Percentiles rank a stretch among this genome's conserved stretches.
These are phyloP conservation scores for Aureobasidium sp. DNA, from an alignment of 2,329 filamentous ascomycete genomes.

Conservation along the genomic window DNA sequence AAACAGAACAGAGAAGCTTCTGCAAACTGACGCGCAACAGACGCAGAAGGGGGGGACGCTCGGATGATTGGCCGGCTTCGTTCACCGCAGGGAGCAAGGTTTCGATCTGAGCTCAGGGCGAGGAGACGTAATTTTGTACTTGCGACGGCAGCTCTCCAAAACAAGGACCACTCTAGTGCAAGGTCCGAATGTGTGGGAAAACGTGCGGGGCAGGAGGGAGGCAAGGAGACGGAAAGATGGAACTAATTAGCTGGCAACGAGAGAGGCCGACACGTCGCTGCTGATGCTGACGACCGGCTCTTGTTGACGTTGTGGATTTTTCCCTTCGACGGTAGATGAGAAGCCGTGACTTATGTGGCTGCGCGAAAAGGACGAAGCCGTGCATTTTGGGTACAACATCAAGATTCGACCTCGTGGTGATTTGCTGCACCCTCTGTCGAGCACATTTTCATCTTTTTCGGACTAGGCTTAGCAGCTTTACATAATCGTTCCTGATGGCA, in stretches of 20 bases:
- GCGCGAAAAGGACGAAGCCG: background rate
- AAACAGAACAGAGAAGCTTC: constrained; percentile 5
- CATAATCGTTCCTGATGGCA: constrained; percentile 5
- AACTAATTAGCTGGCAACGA: background rate
- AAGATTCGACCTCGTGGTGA: constrained; percentile 2
- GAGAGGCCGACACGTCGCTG: constrained; percentile 1
- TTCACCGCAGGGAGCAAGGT: constrained; percentile 9
- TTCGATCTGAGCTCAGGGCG: constrained; percentile 7
- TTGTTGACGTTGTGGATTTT: background rate
- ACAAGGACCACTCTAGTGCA: background rate
- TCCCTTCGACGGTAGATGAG: background rate
- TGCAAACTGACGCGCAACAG: background rate
- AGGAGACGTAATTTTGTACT: constrained; percentile 10
- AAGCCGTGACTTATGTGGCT: background rate
- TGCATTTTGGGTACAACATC: constrained; percentile 2
- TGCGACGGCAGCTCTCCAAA: background rate
- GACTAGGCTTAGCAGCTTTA: constrained; percentile 6
- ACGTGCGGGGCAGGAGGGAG: constrained; percentile 1
- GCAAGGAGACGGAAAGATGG: constrained; percentile 4
- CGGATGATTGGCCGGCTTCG: constrained; percentile 8
- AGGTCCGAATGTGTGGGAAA: constrained; percentile 1
- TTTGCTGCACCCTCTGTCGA: constrained; percentile 8
- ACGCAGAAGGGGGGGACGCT: constrained; percentile 6
- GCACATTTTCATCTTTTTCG: constrained; percentile 9
- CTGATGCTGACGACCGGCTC: background rate